Conservation (phyloP, 1,284 basidiomycete species). For the Boletus calvinii region DNA sequence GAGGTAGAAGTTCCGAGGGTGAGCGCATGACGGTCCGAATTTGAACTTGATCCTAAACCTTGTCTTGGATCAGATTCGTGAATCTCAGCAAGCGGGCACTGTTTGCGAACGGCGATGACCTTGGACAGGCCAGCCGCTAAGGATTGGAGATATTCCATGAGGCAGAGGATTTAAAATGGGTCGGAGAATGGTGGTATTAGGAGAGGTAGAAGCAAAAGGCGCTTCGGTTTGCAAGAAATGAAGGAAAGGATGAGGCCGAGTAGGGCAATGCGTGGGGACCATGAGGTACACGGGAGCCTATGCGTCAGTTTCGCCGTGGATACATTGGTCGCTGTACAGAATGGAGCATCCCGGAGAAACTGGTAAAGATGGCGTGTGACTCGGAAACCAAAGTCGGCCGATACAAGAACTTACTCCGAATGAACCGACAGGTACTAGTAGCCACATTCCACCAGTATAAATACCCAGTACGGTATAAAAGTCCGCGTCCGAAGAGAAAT, state of each 20-base stretch:
- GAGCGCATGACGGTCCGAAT: slow-evolving; percentile 8
- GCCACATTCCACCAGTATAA: not conserved
- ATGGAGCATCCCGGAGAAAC: slow-evolving; percentile 5
- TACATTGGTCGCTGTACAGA: slow-evolving; percentile 18
- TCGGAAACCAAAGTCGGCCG: slow-evolving; percentile 11
- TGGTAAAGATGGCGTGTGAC: slow-evolving; percentile 8
- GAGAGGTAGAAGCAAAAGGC: not conserved
- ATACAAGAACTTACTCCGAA: slow-evolving; percentile 12
- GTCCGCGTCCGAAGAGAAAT: slow-evolving; percentile 1
- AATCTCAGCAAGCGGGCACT: slow-evolving; percentile 6
- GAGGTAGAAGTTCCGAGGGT: slow-evolving; percentile 14
- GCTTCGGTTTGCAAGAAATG: not conserved
- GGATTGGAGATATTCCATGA: slow-evolving; percentile 28
- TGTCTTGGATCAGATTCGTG: slow-evolving; percentile 16
- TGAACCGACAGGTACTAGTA: slow-evolving; percentile 7
- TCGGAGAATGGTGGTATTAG: not conserved
- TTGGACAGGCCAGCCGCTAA: slow-evolving; percentile 20
- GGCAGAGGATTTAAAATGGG: not conserved
- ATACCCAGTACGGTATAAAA: slow-evolving; percentile 2
- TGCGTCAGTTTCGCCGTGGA: slow-evolving; percentile 27
- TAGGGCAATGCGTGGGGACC: slow-evolving; percentile 2
- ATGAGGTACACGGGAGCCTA: slow-evolving; percentile 15
- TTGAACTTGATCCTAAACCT: slow-evolving; percentile 13
- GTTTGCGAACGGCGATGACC: slow-evolving; percentile 26
- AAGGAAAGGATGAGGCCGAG: slow-evolving; percentile 1